Conservation (phyloP, 179 eudicot genomes). For the Silene coronaria region DNA sequence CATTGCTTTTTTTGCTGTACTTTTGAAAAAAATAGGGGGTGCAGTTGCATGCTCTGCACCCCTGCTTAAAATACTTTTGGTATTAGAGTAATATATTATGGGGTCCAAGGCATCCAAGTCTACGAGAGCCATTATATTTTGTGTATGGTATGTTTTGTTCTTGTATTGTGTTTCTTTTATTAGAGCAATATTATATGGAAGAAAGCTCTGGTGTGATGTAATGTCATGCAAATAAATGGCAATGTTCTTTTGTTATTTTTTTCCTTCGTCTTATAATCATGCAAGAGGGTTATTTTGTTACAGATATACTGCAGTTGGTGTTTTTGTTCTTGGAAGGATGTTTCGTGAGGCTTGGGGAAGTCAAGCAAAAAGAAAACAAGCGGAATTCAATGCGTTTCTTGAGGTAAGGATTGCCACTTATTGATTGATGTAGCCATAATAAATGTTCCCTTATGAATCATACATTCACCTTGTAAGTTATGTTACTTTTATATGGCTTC, state of each 20-base stretch:
- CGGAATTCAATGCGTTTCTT: constrained; percentile 81
- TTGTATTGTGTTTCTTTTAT: neutral
- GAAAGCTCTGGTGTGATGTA: neutral
- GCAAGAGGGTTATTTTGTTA: constrained; percentile 20
- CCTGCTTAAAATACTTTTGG: no score
- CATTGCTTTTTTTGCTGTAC: neutral
- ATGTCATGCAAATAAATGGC: neutral
- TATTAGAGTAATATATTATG: no score
- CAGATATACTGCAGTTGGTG: constrained; percentile 98
- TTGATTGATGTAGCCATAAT: constrained; percentile 1
- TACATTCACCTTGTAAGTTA: neutral
- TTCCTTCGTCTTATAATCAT: constrained; percentile 10
- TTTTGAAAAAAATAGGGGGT: no score
- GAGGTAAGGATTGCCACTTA: constrained; percentile 44
- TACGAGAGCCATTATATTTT: neutral
- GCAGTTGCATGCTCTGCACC: no score
- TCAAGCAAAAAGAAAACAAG: constrained; percentile 69
- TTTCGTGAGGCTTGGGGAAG: constrained; percentile 86
- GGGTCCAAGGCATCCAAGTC: neutral
- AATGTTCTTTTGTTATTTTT: neutral
- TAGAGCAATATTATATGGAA: neutral
- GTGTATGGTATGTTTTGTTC: neutral
- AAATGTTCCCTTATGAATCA: neutral
- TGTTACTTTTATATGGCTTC: no score
- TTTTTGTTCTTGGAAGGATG: constrained; percentile 89